Conservation (phyloP, 2,329 filamentous ascomycete species). For the Pestalotiopsis sp. region DNA sequence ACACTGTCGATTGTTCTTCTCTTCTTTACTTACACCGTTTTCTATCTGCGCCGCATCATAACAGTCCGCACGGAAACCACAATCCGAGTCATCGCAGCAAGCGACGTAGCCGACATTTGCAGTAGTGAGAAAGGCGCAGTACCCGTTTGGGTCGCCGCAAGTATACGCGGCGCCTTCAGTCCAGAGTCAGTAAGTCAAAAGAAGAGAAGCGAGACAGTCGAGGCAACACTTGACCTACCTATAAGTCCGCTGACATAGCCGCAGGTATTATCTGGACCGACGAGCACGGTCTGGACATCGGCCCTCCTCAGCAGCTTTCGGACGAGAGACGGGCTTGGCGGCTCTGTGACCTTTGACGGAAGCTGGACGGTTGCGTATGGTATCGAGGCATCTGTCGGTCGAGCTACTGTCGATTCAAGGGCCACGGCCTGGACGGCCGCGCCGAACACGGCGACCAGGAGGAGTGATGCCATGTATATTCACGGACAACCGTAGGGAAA, state of each 20-base stretch:
- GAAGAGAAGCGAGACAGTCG: neutral
- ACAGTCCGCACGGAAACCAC: slow-evolving; percentile 40
- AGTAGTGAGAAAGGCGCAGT: slow-evolving; percentile 44
- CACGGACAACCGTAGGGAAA: neutral
- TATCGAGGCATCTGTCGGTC: slow-evolving; percentile 36
- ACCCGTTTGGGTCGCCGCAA: slow-evolving; percentile 33
- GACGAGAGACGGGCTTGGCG: slow-evolving; percentile 30
- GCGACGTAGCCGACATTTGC: slow-evolving; percentile 39
- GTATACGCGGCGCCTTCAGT: slow-evolving; percentile 40
- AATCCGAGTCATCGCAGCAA: slow-evolving; percentile 42
- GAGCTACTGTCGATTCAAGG: slow-evolving; percentile 32
- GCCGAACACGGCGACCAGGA: slow-evolving; percentile 32
- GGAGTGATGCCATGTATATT: slow-evolving; percentile 21
- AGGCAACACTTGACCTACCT: slow-evolving; percentile 27
- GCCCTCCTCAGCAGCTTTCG: slow-evolving; percentile 36
- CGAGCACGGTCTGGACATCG: slow-evolving; percentile 39
- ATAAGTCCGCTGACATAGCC: slow-evolving; percentile 47
- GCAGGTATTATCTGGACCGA: slow-evolving; percentile 53
- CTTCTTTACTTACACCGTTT: slow-evolving; percentile 24
- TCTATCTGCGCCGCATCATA: slow-evolving; percentile 39
- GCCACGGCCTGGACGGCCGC: slow-evolving; percentile 37
- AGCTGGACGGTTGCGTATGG: slow-evolving; percentile 36
- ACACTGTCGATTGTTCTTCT: no score
- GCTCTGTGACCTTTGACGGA: slow-evolving; percentile 42
- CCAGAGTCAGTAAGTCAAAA: neutral